These are phyloP conservation scores for Euptelea pleiosperma DNA, from an alignment of 164 flowering plant genomes.

Conservation along the genomic window DNA sequence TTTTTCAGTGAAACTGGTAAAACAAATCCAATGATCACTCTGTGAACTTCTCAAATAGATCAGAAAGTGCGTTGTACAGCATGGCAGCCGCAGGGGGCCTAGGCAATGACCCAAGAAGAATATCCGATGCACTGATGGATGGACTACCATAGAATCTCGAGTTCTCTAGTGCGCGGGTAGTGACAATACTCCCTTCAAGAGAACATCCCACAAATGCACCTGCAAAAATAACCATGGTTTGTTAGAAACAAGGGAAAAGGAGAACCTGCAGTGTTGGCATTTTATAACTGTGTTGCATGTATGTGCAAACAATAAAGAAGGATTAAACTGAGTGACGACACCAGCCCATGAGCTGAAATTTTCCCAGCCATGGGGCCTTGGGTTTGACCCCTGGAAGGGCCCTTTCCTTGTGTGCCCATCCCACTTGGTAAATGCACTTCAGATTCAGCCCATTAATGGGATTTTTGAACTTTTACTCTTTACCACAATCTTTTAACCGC, in stretches of 20 bases:
- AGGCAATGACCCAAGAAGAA: conserved; percentile 87
- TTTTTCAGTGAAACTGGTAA: background rate
- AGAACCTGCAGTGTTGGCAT: background rate
- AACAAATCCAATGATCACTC: conserved; percentile 13
- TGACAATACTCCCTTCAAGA: conserved; percentile 78
- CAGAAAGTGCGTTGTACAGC: conserved; percentile 65
- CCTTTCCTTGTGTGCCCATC: too few relatives aligned
- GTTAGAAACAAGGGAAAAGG: background rate
- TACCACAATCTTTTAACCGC: too few relatives aligned
- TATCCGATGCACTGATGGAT: conserved; percentile 68
- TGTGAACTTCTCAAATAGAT: conserved; percentile 51
- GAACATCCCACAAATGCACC: conserved; percentile 98
- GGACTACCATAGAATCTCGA: conserved; percentile 82
- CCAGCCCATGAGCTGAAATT: too few relatives aligned
- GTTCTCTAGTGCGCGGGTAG: conserved; percentile 68
- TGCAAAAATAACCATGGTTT: conserved; percentile 18
- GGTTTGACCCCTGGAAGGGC: too few relatives aligned
- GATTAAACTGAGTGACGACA: too few relatives aligned
- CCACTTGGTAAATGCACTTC: too few relatives aligned
- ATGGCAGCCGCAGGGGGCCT: conserved; percentile 81
- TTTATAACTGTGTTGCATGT: background rate
- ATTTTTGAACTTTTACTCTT: too few relatives aligned
- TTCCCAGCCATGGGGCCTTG: too few relatives aligned
- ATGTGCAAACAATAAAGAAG: too few relatives aligned
- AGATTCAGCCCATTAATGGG: too few relatives aligned